These are phyloP conservation scores for Verticillium longisporum DNA, from an alignment of 2,329 filamentous ascomycete genomes.

Conservation along the genomic window DNA sequence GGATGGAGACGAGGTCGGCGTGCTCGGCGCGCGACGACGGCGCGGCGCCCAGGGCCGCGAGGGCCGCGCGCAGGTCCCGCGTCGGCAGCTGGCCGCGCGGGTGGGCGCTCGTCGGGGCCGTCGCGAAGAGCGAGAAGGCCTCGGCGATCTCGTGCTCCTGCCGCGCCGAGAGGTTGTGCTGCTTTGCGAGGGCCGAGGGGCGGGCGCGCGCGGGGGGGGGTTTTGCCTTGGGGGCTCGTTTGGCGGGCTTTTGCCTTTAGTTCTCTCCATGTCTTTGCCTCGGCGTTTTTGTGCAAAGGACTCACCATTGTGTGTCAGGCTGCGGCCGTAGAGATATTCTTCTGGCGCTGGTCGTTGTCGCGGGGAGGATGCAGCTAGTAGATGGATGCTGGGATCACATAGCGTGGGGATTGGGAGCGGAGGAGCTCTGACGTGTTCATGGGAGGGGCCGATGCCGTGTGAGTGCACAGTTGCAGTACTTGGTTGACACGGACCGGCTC, in stretches of 20 bases:
- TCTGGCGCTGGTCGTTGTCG: not conserved
- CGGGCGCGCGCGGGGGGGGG: conserved; percentile 31
- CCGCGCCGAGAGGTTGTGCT: conserved; percentile 75
- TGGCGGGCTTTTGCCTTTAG: conserved; percentile 35
- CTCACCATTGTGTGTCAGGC: conserved; percentile 2
- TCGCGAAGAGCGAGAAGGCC: conserved; percentile 75
- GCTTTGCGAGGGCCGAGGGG: conserved; percentile 84
- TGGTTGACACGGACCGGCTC: not conserved
- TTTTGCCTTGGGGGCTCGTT: conserved; percentile 30
- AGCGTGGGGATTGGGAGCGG: not conserved
- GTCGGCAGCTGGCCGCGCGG: conserved; percentile 65
- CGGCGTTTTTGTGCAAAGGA: not conserved
- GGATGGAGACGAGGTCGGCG: conserved; percentile 66
- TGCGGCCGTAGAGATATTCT: not conserved
- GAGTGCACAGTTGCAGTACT: not conserved
- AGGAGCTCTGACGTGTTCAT: conserved; percentile 10
- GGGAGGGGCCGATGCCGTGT: not conserved
- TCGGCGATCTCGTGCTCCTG: conserved; percentile 89
- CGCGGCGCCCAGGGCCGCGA: conserved; percentile 75
- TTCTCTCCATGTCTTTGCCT: too few species aligned
- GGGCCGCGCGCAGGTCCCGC: conserved; percentile 61
- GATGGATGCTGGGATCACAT: not conserved
- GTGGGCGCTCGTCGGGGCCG: conserved; percentile 55
- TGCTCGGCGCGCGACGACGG: conserved; percentile 61
- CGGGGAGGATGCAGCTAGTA: not conserved